Conservation (phyloP, 73 alveolate genomes). For the Breviolum minutum region DNA sequence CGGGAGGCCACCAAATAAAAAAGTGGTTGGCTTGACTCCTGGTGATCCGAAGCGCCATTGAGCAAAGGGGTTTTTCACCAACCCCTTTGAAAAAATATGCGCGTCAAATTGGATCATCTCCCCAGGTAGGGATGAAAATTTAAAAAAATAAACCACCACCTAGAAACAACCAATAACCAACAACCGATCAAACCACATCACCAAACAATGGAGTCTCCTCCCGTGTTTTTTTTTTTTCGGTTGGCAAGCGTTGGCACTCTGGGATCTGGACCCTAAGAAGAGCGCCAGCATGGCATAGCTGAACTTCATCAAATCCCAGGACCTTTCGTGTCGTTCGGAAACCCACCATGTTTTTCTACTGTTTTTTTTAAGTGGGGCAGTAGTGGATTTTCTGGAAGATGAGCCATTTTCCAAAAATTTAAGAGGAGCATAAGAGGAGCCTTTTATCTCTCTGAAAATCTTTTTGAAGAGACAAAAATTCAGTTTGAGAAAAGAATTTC, state of each 20-base stretch:
- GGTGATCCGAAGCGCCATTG: too few species aligned
- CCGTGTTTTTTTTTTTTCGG: neutral
- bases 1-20: too few species aligned
- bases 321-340: neutral
- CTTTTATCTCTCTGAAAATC: neutral
- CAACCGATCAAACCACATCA: neutral
- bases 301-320: slow-evolving; percentile 94
- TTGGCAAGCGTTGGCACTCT: neutral
- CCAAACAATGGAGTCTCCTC: neutral
- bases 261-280: slow-evolving; percentile 39
- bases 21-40: too few species aligned
- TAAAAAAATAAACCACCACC: too few species aligned
- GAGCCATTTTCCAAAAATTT: neutral
- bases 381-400: neutral
- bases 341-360: neutral
- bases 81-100: too few species aligned
- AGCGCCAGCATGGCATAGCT: slow-evolving; percentile 74
- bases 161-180: neutral
- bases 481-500: neutral
- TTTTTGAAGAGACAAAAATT: neutral
- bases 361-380: too few species aligned
- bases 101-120: too few species aligned
- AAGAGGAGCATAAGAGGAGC: neutral
- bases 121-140: too few species aligned
- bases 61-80: too few species aligned